Conservation (phyloP, 306 rosid species). For the Pyrus communis region DNA sequence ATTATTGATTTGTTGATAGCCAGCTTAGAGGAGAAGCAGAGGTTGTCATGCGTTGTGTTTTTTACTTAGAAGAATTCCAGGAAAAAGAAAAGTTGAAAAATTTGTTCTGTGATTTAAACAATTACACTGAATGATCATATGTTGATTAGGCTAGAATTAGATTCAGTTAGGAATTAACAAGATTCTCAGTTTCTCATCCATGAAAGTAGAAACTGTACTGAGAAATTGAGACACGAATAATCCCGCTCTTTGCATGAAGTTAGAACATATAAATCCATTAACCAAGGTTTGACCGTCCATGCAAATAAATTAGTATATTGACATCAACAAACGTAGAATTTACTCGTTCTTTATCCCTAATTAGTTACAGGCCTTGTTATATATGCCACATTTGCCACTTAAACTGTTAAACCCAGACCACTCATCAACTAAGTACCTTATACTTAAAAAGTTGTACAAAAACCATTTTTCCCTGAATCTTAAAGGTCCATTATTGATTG, state of each 20-base stretch:
- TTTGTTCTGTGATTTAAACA: neutral
- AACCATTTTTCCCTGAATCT: too few species aligned
- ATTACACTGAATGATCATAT: neutral
- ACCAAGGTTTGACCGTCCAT: neutral
- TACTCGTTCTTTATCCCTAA: neutral
- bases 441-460: too few species aligned
- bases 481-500: too few species aligned
- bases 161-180: too few species aligned
- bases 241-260: neutral
- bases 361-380: too few species aligned
- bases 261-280: neutral
- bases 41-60: neutral
- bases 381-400: too few species aligned
- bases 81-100: neutral
- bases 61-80: neutral
- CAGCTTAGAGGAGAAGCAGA: neutral
- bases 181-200: neutral
- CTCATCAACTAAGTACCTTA: too few species aligned
- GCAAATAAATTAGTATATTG: neutral
- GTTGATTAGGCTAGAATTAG: too few species aligned
- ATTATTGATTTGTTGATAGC: neutral
- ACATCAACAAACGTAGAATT: neutral
- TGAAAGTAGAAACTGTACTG: too few species aligned
- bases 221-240: neutral
- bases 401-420: too few species aligned